Evolutionary conservation across 1,284 basidiomycete genomes (phyloP).

Genomic region (Pascua sp.): DNA sequence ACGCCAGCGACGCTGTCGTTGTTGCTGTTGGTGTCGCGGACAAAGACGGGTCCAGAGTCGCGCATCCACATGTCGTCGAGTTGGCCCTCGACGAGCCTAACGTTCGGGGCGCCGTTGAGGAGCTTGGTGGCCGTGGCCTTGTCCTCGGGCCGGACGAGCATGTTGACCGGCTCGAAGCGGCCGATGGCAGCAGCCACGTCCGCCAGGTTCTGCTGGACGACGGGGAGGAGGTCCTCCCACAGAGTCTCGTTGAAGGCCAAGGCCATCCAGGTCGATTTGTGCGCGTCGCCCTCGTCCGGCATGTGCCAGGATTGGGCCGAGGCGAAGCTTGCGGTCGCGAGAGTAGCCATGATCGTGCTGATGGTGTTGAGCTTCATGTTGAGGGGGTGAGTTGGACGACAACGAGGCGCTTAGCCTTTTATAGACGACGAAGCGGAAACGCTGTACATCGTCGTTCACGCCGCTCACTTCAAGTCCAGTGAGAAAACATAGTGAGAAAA

Average conservation of each 20-base stretch:
- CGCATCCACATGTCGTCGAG: slow-evolving; percentile 7
- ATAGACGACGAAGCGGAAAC: too few relatives aligned
- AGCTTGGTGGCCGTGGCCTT: background rate
- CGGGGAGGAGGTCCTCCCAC: background rate
- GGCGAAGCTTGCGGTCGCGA: too few relatives aligned
- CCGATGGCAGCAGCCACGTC: background rate
- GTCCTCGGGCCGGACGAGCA: slow-evolving; percentile 2
- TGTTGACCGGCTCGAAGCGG: slow-evolving; percentile 5
- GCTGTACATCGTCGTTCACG: too few relatives aligned
- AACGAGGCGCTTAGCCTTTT: too few relatives aligned
- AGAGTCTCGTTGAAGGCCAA: background rate
- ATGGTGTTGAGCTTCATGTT: too few relatives aligned
- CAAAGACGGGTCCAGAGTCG: slow-evolving; percentile 1
- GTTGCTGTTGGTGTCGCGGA: background rate
- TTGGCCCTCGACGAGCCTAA: background rate
- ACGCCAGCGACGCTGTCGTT: background rate
- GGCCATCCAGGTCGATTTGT: slow-evolving; percentile 7
- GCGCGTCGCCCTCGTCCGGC: slow-evolving; percentile 9
- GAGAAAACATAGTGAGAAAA: too few relatives aligned
- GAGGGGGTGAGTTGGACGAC: too few relatives aligned
- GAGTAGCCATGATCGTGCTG: too few relatives aligned
- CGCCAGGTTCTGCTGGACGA: slow-evolving; percentile 1
- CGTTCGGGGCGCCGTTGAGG: background rate
- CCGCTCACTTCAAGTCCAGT: too few relatives aligned
- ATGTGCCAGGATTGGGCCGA: background rate